A percentile compares a stretch with the other conserved stretches of the same genome.
Conservation (phyloP, 805 yeast genomes). For the Myxozyma melibiosi region DNA sequence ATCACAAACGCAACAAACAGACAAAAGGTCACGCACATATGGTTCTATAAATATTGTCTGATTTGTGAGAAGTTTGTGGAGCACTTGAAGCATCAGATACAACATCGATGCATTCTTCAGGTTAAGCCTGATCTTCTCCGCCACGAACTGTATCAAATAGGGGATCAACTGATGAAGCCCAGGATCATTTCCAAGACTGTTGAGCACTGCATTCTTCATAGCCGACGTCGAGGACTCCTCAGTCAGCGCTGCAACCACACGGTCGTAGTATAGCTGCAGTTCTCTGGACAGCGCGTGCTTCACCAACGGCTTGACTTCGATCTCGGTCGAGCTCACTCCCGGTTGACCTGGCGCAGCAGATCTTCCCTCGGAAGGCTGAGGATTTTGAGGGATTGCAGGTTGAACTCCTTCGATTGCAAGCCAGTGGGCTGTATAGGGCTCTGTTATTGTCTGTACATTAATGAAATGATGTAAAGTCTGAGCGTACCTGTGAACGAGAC, state of each 20-base stretch:
- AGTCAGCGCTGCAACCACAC: slow-evolving; percentile 76
- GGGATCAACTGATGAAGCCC: slow-evolving; percentile 97
- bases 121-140: slow-evolving; percentile 89
- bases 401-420: slow-evolving; percentile 98
- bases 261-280: slow-evolving; percentile 88
- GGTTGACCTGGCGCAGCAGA: slow-evolving; percentile 39
- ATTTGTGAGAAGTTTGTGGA: slow-evolving; percentile 80
- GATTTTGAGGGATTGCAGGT: slow-evolving; percentile 96
- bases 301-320: slow-evolving; percentile 82
- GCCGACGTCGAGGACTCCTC: slow-evolving; percentile 52
- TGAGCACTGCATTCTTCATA: slow-evolving; percentile 76
- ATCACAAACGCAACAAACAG: not conserved
- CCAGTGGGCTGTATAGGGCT: slow-evolving; percentile 54
- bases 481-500: slow-evolving; percentile 86
- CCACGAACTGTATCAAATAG: slow-evolving; percentile 91
- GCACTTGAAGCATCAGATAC: slow-evolving; percentile 84
- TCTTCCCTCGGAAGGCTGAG: slow-evolving; percentile 44
- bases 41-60: slow-evolving; percentile 89
- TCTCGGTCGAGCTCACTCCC: slow-evolving; percentile 47
- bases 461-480: not conserved
- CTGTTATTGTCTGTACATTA: not conserved
- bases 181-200: slow-evolving; percentile 84
- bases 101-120: slow-evolving; percentile 69
- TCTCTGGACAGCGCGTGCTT: slow-evolving; percentile 95
- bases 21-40: slow-evolving; percentile 17